Evolutionary conservation across 306 rosid species (phyloP).

Genomic region (Ceratonia siliqua): DNA sequence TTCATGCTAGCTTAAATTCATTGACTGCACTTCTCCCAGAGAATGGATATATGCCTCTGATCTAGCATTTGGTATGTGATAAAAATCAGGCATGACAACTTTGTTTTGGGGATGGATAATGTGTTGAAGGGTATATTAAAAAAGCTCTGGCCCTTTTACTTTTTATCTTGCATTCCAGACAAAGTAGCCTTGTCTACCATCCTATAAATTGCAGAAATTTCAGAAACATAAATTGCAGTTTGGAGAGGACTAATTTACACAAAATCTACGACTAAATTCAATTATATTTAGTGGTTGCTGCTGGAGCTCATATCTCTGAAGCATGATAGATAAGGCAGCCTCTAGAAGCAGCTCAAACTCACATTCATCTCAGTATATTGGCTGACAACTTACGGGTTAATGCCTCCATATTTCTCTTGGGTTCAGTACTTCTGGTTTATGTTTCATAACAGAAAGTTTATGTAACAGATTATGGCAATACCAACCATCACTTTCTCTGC

Average conservation of each 20-base stretch:
- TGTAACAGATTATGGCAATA: too few species aligned
- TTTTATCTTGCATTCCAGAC: constrained; percentile 9
- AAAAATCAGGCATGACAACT: constrained; percentile 6
- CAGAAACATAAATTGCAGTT: background rate
- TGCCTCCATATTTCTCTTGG: background rate
- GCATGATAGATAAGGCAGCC: background rate
- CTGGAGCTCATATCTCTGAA: background rate
- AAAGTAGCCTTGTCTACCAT: background rate
- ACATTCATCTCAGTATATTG: background rate
- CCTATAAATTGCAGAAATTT: background rate
- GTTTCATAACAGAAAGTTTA: background rate
- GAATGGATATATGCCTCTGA: constrained; percentile 48
- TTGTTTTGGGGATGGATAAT: constrained; percentile 9
- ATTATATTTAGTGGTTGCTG: background rate
- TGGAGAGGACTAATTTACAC: background rate
- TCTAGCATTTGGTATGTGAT: constrained; percentile 36
- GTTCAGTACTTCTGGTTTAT: background rate
- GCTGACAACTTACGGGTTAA: background rate
- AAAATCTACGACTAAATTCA: background rate
- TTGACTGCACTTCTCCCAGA: constrained; percentile 66
- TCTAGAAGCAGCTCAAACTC: background rate
- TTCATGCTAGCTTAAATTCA: constrained; percentile 65
- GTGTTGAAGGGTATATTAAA: background rate
- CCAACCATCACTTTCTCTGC: background rate
- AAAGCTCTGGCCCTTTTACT: background rate